Conservation (phyloP, 805 yeast genomes). For the Teunomyces aglyptinius region DNA sequence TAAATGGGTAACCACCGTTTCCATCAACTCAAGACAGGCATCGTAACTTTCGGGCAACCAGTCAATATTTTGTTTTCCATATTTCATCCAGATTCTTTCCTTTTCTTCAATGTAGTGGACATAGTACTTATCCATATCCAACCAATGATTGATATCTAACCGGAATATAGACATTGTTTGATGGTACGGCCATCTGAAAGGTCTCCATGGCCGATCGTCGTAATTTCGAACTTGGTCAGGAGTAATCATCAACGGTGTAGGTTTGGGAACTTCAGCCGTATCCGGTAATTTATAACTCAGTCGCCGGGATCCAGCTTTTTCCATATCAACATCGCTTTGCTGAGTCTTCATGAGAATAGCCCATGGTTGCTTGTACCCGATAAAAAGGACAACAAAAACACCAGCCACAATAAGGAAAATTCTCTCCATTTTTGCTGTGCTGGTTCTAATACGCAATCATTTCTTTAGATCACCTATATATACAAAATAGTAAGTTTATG, state of each 20-base stretch:
- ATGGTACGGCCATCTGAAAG: conserved; percentile 77
- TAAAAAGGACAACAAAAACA: background rate
- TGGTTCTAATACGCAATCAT: background rate
- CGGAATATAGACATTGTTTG: conserved; percentile 76
- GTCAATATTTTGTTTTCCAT: conserved; percentile 61
- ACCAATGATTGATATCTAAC: conserved; percentile 72
- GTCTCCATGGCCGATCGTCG: conserved; percentile 80
- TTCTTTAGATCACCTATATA: background rate
- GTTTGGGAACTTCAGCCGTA: conserved; percentile 31
- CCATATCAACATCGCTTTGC: background rate
- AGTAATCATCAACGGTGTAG: conserved; percentile 60
- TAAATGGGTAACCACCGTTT: conserved; percentile 59
- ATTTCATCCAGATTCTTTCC: conserved; percentile 52
- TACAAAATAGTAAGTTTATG: background rate
- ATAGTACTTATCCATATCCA: conserved; percentile 77
- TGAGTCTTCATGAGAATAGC: background rate
- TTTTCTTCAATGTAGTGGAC: conserved; percentile 65
- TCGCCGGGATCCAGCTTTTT: conserved; percentile 13
- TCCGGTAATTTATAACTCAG: conserved; percentile 6
- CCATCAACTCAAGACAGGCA: conserved; percentile 63
- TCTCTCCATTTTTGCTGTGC: background rate
- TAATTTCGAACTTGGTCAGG: conserved; percentile 64
- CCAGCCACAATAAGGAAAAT: background rate
- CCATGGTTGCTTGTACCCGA: background rate
- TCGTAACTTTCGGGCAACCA: conserved; percentile 66